These are phyloP conservation scores for Fremontodendron californicum DNA, from an alignment of 345 rosid species.

Conservation along the genomic window DNA sequence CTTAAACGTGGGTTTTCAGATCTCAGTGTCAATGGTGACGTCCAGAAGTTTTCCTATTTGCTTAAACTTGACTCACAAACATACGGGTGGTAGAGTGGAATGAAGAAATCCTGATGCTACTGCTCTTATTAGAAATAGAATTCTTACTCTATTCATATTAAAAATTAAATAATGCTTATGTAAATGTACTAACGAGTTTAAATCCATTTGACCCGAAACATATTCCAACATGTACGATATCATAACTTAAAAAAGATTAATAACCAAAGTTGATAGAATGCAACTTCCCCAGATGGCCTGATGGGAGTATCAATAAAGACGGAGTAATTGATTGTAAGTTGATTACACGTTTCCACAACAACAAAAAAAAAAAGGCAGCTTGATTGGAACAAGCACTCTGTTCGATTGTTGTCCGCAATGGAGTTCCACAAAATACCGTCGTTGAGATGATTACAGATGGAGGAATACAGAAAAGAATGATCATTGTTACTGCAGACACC, in stretches of 20 bases:
- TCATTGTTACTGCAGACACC: background rate
- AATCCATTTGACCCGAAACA: background rate
- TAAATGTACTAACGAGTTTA: background rate
- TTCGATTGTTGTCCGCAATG: background rate
- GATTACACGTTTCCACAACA: slow-evolving; percentile 26
- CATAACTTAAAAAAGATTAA: too few species aligned
- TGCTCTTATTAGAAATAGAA: too few species aligned
- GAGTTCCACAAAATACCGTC: slow-evolving; percentile 14
- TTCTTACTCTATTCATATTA: too few species aligned
- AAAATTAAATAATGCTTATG: too few species aligned
- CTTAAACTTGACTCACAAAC: too few species aligned
- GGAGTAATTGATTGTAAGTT: slow-evolving; percentile 4
- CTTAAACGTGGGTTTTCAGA: background rate
- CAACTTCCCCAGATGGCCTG: too few species aligned
- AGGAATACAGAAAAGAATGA: background rate
- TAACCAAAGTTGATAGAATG: too few species aligned
- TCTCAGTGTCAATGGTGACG: background rate
- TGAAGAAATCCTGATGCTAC: too few species aligned
- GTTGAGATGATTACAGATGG: slow-evolving; percentile 21
- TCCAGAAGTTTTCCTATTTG: background rate
- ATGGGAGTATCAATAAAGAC: background rate
- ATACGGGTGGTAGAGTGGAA: too few species aligned
- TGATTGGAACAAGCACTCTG: slow-evolving; percentile 10
- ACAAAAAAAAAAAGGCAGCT: background rate
- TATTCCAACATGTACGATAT: too few species aligned